phyloP scores from a whole-genome alignment of 2,329 filamentous ascomycete species.

The Aspergillus clavatus region DNA sequence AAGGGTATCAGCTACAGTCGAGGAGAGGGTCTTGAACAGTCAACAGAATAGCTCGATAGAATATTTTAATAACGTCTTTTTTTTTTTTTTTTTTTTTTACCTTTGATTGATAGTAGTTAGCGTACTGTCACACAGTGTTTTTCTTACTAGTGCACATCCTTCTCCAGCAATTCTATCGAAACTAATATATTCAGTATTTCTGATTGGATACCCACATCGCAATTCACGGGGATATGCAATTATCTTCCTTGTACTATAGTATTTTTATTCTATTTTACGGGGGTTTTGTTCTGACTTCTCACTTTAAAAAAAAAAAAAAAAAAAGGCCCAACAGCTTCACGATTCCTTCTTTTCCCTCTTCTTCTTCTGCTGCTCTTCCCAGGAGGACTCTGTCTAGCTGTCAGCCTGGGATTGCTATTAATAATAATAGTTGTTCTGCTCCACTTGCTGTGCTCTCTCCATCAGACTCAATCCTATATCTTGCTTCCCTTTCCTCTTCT shows the following conservation, averaged over 20 bases:
- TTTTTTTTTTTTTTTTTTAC: neutral
- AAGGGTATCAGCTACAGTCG: no score
- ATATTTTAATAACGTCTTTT: no score
- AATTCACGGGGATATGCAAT: constrained; percentile 10
- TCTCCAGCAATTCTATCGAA: neutral
- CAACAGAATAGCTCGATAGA: no score
- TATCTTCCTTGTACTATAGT: constrained; percentile 16
- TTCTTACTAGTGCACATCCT: neutral
- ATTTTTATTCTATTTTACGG: constrained; percentile 14
- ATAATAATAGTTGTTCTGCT: neutral
- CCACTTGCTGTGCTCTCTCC: constrained; percentile 1
- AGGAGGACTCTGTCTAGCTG: no score
- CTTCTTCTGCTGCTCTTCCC: no score
- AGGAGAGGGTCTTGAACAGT: no score
- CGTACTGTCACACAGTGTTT: neutral
- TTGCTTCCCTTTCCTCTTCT: constrained; percentile 4
- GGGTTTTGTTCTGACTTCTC: no score
- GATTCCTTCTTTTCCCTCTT: constrained; percentile 15
- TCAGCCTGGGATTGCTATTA: no score
- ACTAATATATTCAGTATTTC: neutral
- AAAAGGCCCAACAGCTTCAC: no score
- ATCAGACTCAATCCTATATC: neutral
- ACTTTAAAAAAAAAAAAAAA: no score
- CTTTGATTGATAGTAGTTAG: neutral
- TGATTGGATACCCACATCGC: neutral